A percentile compares a stretch with the other conserved stretches of the same genome.
Conservation (phyloP, 768 basidiomycete species). For the Lentinula sp. region DNA sequence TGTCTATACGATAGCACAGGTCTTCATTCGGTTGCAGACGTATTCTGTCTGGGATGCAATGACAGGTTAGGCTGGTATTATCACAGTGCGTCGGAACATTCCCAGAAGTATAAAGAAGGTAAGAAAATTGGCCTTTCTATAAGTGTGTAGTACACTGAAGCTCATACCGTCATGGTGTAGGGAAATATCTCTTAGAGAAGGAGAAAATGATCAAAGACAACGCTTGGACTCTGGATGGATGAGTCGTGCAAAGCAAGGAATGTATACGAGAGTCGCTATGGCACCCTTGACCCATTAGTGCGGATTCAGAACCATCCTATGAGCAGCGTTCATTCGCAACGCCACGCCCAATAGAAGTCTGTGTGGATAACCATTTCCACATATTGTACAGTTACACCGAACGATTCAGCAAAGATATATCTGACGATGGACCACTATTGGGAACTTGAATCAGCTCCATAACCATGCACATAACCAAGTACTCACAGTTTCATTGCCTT, state of each 20-base stretch:
- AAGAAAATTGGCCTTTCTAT: conserved; percentile 9
- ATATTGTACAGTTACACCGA: no score
- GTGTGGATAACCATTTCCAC: no score
- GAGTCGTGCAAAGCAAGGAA: not conserved
- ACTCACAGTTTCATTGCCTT: no score
- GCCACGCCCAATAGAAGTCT: no score
- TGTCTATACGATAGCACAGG: conserved; percentile 50
- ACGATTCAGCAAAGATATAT: no score
- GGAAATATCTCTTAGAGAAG: conserved; percentile 76
- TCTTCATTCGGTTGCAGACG: conserved; percentile 75
- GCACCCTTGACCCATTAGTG: no score
- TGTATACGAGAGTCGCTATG: no score
- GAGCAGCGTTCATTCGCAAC: no score
- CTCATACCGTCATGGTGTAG: conserved; percentile 25
- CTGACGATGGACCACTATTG: no score
- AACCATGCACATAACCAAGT: no score
- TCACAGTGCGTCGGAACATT: conserved; percentile 66
- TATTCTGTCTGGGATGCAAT: conserved; percentile 74
- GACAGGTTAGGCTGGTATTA: conserved; percentile 82
- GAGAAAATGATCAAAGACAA: conserved; percentile 82
- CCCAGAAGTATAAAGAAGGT: conserved; percentile 88
- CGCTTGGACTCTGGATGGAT: conserved; percentile 60
- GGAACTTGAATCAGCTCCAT: no score
- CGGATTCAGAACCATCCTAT: no score
- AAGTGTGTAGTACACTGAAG: not conserved